Base-by-base conservation (phyloP, 2,329 filamentous ascomycete genomes). In the Emericellopsis cladophorae region DNA sequence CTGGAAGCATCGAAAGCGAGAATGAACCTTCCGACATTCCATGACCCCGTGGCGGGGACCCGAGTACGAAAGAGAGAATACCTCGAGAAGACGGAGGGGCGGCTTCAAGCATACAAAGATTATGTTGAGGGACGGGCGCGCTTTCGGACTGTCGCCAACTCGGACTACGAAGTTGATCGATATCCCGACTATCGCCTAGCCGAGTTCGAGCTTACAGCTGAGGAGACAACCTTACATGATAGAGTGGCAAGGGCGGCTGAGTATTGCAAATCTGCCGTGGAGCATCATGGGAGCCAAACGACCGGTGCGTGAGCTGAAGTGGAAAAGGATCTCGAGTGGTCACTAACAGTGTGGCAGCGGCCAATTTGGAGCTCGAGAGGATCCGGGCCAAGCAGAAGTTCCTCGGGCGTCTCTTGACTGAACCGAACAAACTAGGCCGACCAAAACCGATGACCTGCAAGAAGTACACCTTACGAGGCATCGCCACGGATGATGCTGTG, bases 391-490 rank as follows among this genome's bases (percentile, higher is more conserved):
- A 57, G 40, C 59, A 64, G 34, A 52, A 59, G 34, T 58, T 59
- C n/a, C 46, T 67, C 7, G 58, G 61, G 18, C 54, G 42, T 31
- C 52, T 67, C n/a, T 50, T 66, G 12, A 65, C 64, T 3, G 49
- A 55, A 6, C 62, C 63, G 2, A 48, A 61, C 40, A 63, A 64
- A 44, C 45, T 49, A 32, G 57, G 54, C 15, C 54, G 61, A 5
- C 51, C 57, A 14, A 51, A 50, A 23, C 60, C 63, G 10, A 60
- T 67, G 54, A 52, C 48, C 3, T 64, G 62, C 51, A 64, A 68
- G 39, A 65, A 60, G 42, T 75, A 70, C 42, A 55, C 63, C 2
- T 61, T 77, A 4, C 67, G 72, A 31, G 73, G 73, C 22, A 62
- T 77, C 18, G 68, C 64, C 12, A 67, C 66, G 0, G 55, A 58